Evolutionary conservation across 2,329 filamentous ascomycete genomes (phyloP), one percentile per base, ranked within the genome.

Genomic region (Trichoderma breve): DNA sequence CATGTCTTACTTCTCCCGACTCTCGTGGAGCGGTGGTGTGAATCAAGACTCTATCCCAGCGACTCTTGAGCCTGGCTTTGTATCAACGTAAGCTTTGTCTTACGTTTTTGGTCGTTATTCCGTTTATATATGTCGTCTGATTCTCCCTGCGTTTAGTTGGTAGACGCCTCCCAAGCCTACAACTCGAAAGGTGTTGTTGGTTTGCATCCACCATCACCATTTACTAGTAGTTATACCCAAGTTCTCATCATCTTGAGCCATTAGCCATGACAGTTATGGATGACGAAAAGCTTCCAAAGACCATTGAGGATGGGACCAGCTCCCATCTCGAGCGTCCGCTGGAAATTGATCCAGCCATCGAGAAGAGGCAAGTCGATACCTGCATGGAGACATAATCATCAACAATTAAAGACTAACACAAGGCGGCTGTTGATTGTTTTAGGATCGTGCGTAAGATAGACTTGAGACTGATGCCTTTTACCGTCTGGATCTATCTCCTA

Each of bases 361-460:
- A 65, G 14, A 65, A 53, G 28, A 65, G 62, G 62, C 28, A 53
- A 53, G 62, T 34, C 12, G 5, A 9, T 26, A 24, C 15, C 26
- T 51, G 9, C 12, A 32, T 2, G 58, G 9, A 12, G 32, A 18
- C 6, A 14, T 24, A 18, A 26, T 18, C 3, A 5, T 28, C n/a
- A 18, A 30, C 39, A 11, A 24, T n/a, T 2, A 2, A 18, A 32
- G 34, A n/a, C 62, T 65, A 30, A 65, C 43, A 32, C 1, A 34
- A 11, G 1, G n/a, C 18, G 26, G 1, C 11, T 6, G 2, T 32
- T 36, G 14, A 36, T 47, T n/a, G 2, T 47, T 21, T 34, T 53
- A 65, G 62, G 24, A 65, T 65, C 30, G 62, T 65, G 2, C 43
- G 62, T 30, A 65, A 65, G 28, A 65, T 65, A 34, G 62, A 65